A percentile compares a stretch with the other conserved stretches of the same genome.
Conservation (phyloP, 2,329 filamentous ascomycete species). For the Aspergillus ochraceoroseus region DNA sequence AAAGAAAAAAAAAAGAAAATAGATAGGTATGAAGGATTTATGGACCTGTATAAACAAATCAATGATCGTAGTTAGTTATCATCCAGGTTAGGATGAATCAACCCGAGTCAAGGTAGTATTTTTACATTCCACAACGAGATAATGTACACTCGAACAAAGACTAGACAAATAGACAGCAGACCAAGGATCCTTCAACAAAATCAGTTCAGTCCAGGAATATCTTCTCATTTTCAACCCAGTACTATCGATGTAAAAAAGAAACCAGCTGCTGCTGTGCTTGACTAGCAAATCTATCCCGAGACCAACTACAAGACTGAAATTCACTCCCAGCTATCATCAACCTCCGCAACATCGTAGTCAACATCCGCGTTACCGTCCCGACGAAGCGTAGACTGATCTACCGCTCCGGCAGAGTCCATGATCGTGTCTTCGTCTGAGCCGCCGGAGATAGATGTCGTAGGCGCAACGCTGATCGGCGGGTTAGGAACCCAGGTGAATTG, state of each 20-base stretch:
- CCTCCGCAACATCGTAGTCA: constrained; percentile 51
- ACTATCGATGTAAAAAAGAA: neutral
- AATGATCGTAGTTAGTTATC: too few species aligned
- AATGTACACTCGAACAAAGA: too few species aligned
- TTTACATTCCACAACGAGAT: too few species aligned
- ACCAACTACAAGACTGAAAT: too few species aligned
- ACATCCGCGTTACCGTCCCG: constrained; percentile 35
- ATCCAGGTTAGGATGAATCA: too few species aligned
- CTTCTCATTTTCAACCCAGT: neutral
- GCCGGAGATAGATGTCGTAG: constrained; percentile 12
- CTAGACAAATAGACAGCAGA: too few species aligned
- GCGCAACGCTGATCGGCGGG: constrained; percentile 25
- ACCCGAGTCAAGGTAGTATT: too few species aligned
- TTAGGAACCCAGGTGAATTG: constrained; percentile 53
- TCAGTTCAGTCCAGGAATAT: too few species aligned
- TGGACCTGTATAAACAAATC: too few species aligned
- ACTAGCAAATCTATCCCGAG: neutral
- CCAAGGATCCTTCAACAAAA: too few species aligned
- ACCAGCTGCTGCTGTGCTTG: neutral
- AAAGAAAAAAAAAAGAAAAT: too few species aligned
- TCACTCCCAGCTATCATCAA: constrained; percentile 47
- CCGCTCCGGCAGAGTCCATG: constrained; percentile 28
- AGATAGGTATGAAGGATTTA: too few species aligned
- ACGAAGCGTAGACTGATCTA: constrained; percentile 17
- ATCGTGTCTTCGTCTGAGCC: constrained; percentile 27